A percentile compares a stretch with the other conserved stretches of the same genome.
Conservation (phyloP, 2,329 filamentous ascomycete genomes). For the Capronia americana region DNA sequence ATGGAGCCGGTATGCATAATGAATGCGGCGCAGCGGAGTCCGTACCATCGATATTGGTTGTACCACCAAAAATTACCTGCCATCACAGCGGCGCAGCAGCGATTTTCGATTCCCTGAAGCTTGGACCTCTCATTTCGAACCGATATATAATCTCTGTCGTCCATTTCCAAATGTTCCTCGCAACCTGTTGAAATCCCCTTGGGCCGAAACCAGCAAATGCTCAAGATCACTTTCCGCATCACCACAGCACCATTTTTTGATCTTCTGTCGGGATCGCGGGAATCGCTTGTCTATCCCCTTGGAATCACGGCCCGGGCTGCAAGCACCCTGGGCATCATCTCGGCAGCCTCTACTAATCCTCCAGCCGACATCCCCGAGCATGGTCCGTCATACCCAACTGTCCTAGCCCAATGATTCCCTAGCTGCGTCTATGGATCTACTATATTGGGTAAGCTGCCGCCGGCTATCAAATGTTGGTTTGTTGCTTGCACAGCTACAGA, state of each 20-base stretch:
- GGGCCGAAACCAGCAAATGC: neutral
- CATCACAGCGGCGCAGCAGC: neutral
- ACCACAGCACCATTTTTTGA: neutral
- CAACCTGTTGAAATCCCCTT: neutral
- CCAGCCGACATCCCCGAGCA: neutral
- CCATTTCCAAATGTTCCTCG: neutral
- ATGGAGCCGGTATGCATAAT: constrained; percentile 21
- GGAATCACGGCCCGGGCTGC: neutral
- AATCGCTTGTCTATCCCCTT: neutral
- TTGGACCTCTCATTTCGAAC: neutral
- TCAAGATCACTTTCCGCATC: neutral
- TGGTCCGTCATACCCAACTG: neutral
- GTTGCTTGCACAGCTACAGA: neutral
- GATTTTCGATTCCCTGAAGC: neutral
- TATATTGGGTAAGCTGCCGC: neutral
- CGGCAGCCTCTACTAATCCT: neutral
- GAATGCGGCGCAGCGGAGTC: neutral
- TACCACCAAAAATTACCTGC: neutral
- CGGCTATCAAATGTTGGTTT: neutral
- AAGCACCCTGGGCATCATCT: neutral
- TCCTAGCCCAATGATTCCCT: neutral
- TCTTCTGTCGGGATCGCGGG: neutral
- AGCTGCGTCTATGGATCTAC: neutral
- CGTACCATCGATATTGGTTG: neutral
- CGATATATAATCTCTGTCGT: neutral